Conservation (phyloP, 345 rosid species). For the Citrus glauca region DNA sequence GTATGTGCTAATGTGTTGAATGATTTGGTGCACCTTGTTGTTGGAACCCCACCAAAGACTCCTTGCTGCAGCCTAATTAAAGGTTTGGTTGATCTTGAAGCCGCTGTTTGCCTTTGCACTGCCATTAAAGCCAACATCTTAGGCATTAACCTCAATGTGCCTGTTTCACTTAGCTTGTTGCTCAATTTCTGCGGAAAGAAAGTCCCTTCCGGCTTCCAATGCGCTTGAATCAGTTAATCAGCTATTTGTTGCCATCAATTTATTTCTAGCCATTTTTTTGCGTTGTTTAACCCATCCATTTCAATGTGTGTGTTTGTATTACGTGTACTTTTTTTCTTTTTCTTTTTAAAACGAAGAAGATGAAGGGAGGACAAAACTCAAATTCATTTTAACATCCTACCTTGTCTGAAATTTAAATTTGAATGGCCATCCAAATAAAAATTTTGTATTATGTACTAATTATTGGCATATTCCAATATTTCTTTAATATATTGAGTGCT, state of each 20-base stretch:
- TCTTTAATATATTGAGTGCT: not conserved
- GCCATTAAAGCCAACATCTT: constrained; percentile 61
- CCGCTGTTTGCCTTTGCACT: constrained; percentile 82
- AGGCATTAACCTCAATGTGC: constrained; percentile 54
- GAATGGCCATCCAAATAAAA: no score
- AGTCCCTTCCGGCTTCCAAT: constrained; percentile 62
- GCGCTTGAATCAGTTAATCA: constrained; percentile 20
- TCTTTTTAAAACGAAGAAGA: no score
- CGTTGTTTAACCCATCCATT: not conserved
- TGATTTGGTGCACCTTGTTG: constrained; percentile 38
- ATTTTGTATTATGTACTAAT: not conserved
- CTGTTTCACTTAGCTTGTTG: constrained; percentile 56
- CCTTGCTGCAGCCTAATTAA: constrained; percentile 59
- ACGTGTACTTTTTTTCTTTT: not conserved
- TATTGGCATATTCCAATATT: not conserved
- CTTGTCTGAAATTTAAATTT: no score
- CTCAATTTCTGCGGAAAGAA: constrained; percentile 63
- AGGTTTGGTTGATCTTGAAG: constrained; percentile 61
- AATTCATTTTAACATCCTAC: no score
- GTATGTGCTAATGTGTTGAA: constrained; percentile 50
- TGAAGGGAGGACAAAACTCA: no score
- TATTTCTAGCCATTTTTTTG: not conserved
- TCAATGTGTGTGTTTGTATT: not conserved
- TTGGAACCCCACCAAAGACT: constrained; percentile 52
- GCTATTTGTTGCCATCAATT: not conserved